A percentile compares a stretch with the other conserved stretches of the same genome.
Conservation (phyloP, 805 yeast genomes). For the Scheffersomyces amazonensis region DNA sequence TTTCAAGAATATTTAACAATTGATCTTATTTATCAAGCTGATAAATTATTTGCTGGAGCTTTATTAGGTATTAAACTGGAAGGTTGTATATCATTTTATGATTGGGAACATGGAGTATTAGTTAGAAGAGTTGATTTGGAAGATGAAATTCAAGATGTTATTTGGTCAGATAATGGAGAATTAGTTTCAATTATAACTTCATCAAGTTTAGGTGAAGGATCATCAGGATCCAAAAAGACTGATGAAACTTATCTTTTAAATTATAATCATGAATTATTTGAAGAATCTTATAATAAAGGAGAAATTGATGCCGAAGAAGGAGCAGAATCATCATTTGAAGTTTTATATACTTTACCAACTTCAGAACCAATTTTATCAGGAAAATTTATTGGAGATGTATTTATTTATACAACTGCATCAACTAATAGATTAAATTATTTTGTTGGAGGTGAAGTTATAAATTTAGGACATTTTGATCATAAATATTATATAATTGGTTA, state of each 20-base stretch:
- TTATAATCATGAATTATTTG: constrained; percentile 66
- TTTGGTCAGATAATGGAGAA: constrained; percentile 95
- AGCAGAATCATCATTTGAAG: constrained; percentile 81
- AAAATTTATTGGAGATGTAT: constrained; percentile 96
- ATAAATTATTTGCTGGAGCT: constrained; percentile 85
- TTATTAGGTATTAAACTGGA: constrained; percentile 80
- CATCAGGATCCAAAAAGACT: constrained; percentile 16
- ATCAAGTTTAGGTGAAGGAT: constrained; percentile 20
- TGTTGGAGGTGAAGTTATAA: constrained; percentile 91
- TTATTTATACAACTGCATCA: constrained; percentile 81
- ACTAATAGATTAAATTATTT: constrained; percentile 84
- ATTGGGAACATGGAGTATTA: constrained; percentile 85
- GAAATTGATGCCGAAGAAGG: constrained; percentile 78
- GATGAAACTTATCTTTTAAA: constrained; percentile 77
- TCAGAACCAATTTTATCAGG: constrained; percentile 81
- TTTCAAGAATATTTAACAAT: constrained; percentile 74
- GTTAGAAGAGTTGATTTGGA: constrained; percentile 86
- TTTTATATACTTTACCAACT: constrained; percentile 68
- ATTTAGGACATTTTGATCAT: constrained; percentile 89
- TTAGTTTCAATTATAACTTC: constrained; percentile 65
- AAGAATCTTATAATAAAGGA: constrained; percentile 57
- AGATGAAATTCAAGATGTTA: constrained; percentile 69
- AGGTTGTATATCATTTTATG: constrained; percentile 84
- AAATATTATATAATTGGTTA: constrained; percentile 86
- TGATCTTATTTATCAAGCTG: constrained; percentile 69